Percentiles rank a stretch among this genome's conserved stretches.
Conservation (phyloP, 2,329 filamentous ascomycete species). For the Diaporthe batatas region DNA sequence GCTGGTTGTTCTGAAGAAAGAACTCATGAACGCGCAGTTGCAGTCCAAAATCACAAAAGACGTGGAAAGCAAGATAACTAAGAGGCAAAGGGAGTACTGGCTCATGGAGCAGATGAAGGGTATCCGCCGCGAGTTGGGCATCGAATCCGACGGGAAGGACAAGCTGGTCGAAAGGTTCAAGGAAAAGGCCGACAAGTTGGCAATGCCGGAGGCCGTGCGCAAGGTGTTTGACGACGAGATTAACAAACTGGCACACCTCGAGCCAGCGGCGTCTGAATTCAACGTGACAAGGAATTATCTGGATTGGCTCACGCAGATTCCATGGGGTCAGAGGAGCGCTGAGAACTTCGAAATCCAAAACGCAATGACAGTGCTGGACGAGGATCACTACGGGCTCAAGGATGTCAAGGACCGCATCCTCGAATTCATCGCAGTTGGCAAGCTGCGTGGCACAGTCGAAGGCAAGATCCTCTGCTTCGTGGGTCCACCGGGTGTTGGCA, state of each 20-base stretch:
- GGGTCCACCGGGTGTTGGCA: slow-evolving; percentile 95
- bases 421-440: slow-evolving; percentile 98
- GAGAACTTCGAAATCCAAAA: slow-evolving; percentile 98
- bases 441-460: slow-evolving; percentile 95
- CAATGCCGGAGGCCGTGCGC: slow-evolving; percentile 96
- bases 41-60: slow-evolving; percentile 98
- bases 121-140: slow-evolving; percentile 92
- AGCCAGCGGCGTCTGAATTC: slow-evolving; percentile 96
- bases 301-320: slow-evolving; percentile 98
- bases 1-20: slow-evolving; percentile 93
- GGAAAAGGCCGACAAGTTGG: slow-evolving; percentile 91
- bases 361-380: slow-evolving; percentile 89
- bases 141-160: slow-evolving; percentile 98
- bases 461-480: slow-evolving; percentile 99
- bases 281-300: slow-evolving; percentile 98
- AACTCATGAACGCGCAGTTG: slow-evolving; percentile 96
- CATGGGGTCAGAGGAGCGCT: slow-evolving; percentile 94
- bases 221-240: slow-evolving; percentile 99
- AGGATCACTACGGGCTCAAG: slow-evolving; percentile 96
- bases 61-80: slow-evolving; percentile 96
- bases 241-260: slow-evolving; percentile 95
- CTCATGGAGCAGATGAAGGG: slow-evolving; percentile 99
- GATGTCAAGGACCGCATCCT: slow-evolving; percentile 99
- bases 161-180: slow-evolving; percentile 98
- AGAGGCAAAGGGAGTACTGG: slow-evolving; percentile 98